These are phyloP conservation scores for Spongospora subterranea DNA, from an alignment of 208 protist genomes.

Conservation along the genomic window DNA sequence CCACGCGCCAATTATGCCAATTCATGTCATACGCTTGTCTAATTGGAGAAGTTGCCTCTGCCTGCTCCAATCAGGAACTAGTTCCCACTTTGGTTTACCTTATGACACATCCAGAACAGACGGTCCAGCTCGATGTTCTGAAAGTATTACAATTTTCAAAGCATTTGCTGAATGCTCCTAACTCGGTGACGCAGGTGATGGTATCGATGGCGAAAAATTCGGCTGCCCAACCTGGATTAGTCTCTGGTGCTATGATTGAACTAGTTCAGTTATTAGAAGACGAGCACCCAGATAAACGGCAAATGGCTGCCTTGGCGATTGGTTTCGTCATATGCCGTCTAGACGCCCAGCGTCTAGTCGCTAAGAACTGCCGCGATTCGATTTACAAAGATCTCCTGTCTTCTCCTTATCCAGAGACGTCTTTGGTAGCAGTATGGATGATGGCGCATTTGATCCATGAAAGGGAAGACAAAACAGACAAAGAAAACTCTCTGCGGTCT, in stretches of 20 bases:
- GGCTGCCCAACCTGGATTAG: not conserved
- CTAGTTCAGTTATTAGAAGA: not conserved
- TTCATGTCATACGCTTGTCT: slow-evolving; percentile 55
- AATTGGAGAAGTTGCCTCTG: slow-evolving; percentile 24
- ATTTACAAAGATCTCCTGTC: slow-evolving; percentile 21
- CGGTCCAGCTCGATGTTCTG: slow-evolving; percentile 28
- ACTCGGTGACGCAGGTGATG: not conserved
- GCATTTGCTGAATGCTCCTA: not conserved
- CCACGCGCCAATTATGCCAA: slow-evolving; percentile 35
- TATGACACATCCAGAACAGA: slow-evolving; percentile 16
- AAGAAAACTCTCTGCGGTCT: no score
- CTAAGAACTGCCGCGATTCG: slow-evolving; percentile 1
- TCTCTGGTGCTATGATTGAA: not conserved
- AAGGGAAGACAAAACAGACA: not conserved
- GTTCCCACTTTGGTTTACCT: slow-evolving; percentile 37
- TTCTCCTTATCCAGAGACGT: not conserved
- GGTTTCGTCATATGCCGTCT: slow-evolving; percentile 34
- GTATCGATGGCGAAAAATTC: slow-evolving; percentile 45
- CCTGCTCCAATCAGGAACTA: slow-evolving; percentile 29
- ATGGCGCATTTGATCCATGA: slow-evolving; percentile 51
- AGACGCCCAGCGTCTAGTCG: slow-evolving; percentile 35
- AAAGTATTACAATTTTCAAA: not conserved
- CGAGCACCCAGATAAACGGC: slow-evolving; percentile 40
- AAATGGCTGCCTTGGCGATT: slow-evolving; percentile 33
- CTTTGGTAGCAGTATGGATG: slow-evolving; percentile 30